phyloP scores from a whole-genome alignment of 2,329 filamentous ascomycete species.

The Westerdykella sp. region DNA sequence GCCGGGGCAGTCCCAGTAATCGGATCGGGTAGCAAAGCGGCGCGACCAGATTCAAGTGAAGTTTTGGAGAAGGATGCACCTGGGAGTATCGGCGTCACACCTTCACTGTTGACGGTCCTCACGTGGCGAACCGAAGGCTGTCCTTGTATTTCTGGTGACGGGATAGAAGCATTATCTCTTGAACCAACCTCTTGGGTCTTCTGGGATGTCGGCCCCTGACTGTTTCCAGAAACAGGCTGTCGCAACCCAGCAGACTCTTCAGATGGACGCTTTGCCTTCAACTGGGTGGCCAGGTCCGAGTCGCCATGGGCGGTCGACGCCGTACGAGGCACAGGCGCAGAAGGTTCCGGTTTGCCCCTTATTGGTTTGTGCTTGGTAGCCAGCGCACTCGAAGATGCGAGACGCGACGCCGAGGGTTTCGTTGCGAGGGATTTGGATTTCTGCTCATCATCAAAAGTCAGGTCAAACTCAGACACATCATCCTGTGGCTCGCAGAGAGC shows the following conservation, averaged over 20 bases:
- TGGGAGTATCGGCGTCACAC: slow-evolving; percentile 13
- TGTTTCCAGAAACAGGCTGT: too few relatives aligned
- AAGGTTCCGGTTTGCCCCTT: too few relatives aligned
- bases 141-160: slow-evolving; percentile 3
- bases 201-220: slow-evolving; percentile 5
- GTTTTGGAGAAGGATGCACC: too few relatives aligned
- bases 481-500: slow-evolving; percentile 9
- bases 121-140: slow-evolving; percentile 11
- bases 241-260: too few relatives aligned
- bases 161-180: slow-evolving; percentile 2
- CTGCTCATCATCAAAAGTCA: slow-evolving; percentile 11
- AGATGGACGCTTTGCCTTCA: too few relatives aligned
- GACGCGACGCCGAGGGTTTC: not conserved
- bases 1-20: too few relatives aligned
- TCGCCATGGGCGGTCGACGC: too few relatives aligned
- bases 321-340: too few relatives aligned
- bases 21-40: too few relatives aligned
- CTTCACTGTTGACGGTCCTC: slow-evolving; percentile 18
- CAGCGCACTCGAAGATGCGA: not conserved
- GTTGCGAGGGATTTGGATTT: not conserved
- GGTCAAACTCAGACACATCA: slow-evolving; percentile 3
- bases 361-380: too few relatives aligned
- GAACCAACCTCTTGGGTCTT: slow-evolving; percentile 10
- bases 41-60: too few relatives aligned
- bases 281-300: too few relatives aligned